Percentiles rank a stretch among this genome's conserved stretches.
These are phyloP conservation scores for Lasiosphaeria miniovina DNA, from an alignment of 495 filamentous ascomycete species.

Conservation along the genomic window DNA sequence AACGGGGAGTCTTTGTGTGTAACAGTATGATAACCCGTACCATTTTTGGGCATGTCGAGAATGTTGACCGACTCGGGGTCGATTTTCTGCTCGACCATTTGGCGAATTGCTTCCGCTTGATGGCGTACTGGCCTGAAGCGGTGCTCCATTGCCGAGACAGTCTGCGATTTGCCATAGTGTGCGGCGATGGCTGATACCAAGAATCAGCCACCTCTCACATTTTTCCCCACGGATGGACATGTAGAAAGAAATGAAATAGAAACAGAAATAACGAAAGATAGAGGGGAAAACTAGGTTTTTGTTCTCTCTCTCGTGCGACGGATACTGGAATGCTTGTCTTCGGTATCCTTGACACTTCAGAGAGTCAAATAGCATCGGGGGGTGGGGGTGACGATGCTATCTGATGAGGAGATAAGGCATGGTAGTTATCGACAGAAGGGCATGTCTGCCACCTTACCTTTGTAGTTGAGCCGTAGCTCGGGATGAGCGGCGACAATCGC, in stretches of 20 bases:
- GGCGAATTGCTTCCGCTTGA: constrained; percentile 36
- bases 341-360: too few relatives aligned
- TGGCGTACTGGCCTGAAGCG: constrained; percentile 42
- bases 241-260: background rate
- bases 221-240: background rate
- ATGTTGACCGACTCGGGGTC: constrained; percentile 14
- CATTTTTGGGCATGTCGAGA: constrained; percentile 7
- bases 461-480: constrained; percentile 44
- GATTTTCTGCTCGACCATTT: constrained; percentile 49
- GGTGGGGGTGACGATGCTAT: too few relatives aligned
- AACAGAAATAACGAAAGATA: background rate
- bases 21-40: constrained; percentile 7
- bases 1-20: background rate
- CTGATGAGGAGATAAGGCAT: constrained; percentile 7
- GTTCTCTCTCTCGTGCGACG: too few relatives aligned
- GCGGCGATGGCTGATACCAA: constrained; percentile 29
- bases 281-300: background rate
- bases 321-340: too few relatives aligned
- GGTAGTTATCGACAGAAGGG: background rate
- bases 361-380: too few relatives aligned
- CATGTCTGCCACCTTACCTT: constrained; percentile 37
- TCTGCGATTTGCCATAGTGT: constrained; percentile 30
- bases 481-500: constrained; percentile 49
- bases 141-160: constrained; percentile 42
- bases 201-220: constrained; percentile 9